Evolutionary conservation across 345 rosid species (phyloP), one percentile per base, ranked within the genome.

Genomic region (Eucalyptus sp.): DNA sequence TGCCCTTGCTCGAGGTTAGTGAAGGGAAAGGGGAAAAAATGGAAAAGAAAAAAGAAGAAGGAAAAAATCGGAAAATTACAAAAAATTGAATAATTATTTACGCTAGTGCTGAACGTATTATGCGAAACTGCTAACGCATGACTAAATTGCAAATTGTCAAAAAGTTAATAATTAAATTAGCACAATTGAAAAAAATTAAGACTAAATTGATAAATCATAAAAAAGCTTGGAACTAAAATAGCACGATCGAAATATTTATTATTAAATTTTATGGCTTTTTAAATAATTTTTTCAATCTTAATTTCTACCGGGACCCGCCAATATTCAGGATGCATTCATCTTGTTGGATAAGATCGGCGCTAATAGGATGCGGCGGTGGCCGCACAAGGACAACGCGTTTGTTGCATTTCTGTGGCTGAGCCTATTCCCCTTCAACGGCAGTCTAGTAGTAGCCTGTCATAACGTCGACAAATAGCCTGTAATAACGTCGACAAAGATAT

Each of bases 51-150:
- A 14, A 14, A 60, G 0, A n/a, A 29, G 37, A 64, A n/a, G 16
- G 37, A 31, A 64, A 14, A 64, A 60, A 56, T 56, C 3, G 6
- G 4, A 27, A 25, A 52, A 18, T 52, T 52, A 52, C 10, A 7
- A 52, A 52, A 52, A 18, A 0, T 18, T 1, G 58, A 18, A 52
- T 1, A 52, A 52, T 52, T 7, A 52, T 18, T 52, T 18, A 52
- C 10, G 4, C 10, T 52, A 52, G 25, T 0, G 10, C 0, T 3
- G 2, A 52, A 7, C 0, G 10, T 18, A 52, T 18, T 7, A 18
- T 0, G 58, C 7, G 58, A 52, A 52, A 7, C 25, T 7, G 0
- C 25, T 4, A 7, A 52, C 4, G 2, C 58, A 52, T 52, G 10
- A 52, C 25, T 52, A 18, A 52, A 52, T 52, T 52, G 25, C 2